phyloP scores from a whole-genome alignment of 2,329 filamentous ascomycete species.

The Nemania abortiva region DNA sequence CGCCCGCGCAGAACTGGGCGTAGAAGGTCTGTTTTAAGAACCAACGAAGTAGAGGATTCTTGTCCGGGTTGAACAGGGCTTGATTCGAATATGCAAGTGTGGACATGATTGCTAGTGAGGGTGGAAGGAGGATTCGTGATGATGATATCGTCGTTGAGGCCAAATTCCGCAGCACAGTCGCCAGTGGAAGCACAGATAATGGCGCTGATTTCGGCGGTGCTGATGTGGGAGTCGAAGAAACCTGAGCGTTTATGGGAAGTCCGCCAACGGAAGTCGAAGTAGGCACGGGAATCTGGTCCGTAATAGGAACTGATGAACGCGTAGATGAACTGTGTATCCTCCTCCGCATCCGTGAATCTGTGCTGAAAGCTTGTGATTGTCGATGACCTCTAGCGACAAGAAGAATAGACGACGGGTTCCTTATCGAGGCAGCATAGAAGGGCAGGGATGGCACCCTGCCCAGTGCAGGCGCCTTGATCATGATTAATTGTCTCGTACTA shows the following conservation, averaged over 20 bases:
- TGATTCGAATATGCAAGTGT: slow-evolving; percentile 76
- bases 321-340: slow-evolving; percentile 46
- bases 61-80: slow-evolving; percentile 77
- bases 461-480: slow-evolving; percentile 43
- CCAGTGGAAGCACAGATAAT: slow-evolving; percentile 74
- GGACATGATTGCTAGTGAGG: slow-evolving; percentile 76
- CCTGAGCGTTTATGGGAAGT: slow-evolving; percentile 39
- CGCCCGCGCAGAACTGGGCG: slow-evolving; percentile 90
- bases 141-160: slow-evolving; percentile 77
- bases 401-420: slow-evolving; percentile 40
- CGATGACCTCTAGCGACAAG: slow-evolving; percentile 40
- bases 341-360: slow-evolving; percentile 39
- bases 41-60: slow-evolving; percentile 76
- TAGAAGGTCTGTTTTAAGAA: slow-evolving; percentile 88
- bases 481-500: slow-evolving; percentile 38
- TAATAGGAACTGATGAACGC: slow-evolving; percentile 41
- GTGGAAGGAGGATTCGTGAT: slow-evolving; percentile 74
- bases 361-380: slow-evolving; percentile 33
- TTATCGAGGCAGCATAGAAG: slow-evolving; percentile 39
- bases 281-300: slow-evolving; percentile 39
- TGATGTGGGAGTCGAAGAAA: slow-evolving; percentile 35
- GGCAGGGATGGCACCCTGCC: slow-evolving; percentile 45
- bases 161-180: slow-evolving; percentile 75
- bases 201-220: slow-evolving; percentile 53
- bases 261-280: slow-evolving; percentile 35